A percentile compares a stretch with the other conserved stretches of the same genome.
Evolutionary conservation across 352 stramenopile species (phyloP).

Genomic region (Aphanomyces astaci): DNA sequence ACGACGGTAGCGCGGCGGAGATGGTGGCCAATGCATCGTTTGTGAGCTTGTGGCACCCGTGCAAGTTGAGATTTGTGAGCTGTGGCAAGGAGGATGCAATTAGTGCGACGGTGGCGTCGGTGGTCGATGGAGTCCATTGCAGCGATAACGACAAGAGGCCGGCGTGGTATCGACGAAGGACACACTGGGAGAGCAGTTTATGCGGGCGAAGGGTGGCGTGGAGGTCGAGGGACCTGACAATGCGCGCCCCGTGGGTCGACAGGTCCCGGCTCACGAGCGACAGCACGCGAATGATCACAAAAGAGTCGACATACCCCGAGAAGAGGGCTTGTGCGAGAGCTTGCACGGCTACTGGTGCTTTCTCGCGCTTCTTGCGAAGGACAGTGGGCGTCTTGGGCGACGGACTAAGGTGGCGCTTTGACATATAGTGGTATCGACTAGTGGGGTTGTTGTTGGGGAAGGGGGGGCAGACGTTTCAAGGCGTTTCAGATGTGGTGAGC

Average conservation of each 20-base stretch:
- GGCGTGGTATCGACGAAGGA: conserved; percentile 8
- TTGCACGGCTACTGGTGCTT: background rate
- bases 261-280: background rate
- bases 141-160: background rate
- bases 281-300: conserved; percentile 11
- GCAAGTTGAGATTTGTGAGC: conserved; percentile 19
- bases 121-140: conserved; percentile 4
- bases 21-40: background rate
- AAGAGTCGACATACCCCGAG: conserved; percentile 14
- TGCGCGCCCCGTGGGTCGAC: background rate
- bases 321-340: conserved; percentile 8
- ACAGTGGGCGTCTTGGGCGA: background rate
- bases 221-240: background rate
- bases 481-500: background rate
- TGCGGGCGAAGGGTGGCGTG: conserved; percentile 7
- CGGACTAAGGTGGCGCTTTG: background rate
- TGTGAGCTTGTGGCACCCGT: conserved; percentile 10
- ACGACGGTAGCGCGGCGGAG: background rate
- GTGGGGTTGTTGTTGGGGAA: background rate
- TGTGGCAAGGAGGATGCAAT: background rate
- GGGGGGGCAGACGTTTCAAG: background rate
- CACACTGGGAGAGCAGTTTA: background rate
- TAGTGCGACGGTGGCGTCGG: background rate
- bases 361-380: background rate
- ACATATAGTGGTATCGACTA: too few species aligned